Conservation (phyloP, 2,329 filamentous ascomycete genomes). For the Talaromyces verruculosus region DNA sequence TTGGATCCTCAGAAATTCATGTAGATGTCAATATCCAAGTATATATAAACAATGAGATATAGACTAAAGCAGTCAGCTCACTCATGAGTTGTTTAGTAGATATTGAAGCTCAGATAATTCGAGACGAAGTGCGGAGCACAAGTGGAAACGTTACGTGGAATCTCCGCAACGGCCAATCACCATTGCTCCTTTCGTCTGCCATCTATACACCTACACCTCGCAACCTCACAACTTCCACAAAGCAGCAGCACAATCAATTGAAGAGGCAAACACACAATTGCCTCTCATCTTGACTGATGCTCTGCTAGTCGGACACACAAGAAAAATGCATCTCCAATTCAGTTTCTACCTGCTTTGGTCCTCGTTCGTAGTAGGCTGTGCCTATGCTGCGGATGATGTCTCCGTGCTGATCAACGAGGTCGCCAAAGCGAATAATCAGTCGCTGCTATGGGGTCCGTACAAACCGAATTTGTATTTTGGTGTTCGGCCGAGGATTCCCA, state of each 20-base stretch:
- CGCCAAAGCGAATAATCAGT: conserved; percentile 66
- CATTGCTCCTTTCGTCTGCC: neutral
- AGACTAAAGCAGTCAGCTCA: neutral
- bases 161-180: conserved; percentile 17
- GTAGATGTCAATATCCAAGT: conserved; percentile 22
- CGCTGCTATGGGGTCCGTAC: conserved; percentile 93
- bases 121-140: conserved; percentile 6
- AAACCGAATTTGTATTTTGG: conserved; percentile 94
- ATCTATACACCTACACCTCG: neutral
- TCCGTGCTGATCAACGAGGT: conserved; percentile 42
- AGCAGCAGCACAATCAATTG: conserved; percentile 24
- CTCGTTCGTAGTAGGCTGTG: conserved; percentile 32
- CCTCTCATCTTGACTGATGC: conserved; percentile 24
- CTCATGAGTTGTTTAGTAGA: neutral
- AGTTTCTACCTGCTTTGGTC: conserved; percentile 30
- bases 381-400: conserved; percentile 34
- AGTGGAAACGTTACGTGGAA: conserved; percentile 21
- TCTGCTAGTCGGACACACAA: conserved; percentile 9
- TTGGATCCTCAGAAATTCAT: conserved; percentile 66
- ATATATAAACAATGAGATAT: neutral
- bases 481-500: conserved; percentile 74
- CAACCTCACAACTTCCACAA: neutral
- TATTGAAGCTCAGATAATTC: neutral
- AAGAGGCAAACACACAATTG: conserved; percentile 21
- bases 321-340: conserved; percentile 35